phyloP scores from a whole-genome alignment of 257 asterid species.

The Paraleonurus japonicus region DNA sequence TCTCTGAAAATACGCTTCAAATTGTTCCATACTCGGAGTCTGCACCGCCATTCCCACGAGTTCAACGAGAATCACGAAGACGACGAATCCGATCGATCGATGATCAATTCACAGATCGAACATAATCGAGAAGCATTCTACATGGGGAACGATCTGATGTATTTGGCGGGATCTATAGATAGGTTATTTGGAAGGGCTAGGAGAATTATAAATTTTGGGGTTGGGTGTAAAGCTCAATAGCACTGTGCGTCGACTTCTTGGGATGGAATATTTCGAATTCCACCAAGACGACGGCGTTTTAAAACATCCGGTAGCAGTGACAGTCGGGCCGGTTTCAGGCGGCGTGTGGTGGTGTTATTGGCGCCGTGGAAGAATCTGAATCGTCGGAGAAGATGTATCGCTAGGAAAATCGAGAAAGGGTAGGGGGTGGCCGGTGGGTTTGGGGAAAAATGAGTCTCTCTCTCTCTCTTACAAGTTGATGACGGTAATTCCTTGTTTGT shows the following conservation, averaged over 20 bases:
- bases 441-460: slow-evolving; percentile 30
- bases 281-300: slow-evolving; percentile 22
- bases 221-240: slow-evolving; percentile 29
- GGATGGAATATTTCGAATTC: slow-evolving; percentile 20
- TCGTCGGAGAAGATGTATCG: slow-evolving; percentile 29
- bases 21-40: slow-evolving; percentile 60
- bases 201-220: slow-evolving; percentile 22
- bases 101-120: slow-evolving; percentile 41
- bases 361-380: slow-evolving; percentile 31
- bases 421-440: slow-evolving; percentile 18
- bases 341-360: slow-evolving; percentile 13
- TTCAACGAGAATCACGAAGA: slow-evolving; percentile 23
- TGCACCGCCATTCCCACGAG: slow-evolving; percentile 42
- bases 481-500: slow-evolving; percentile 29
- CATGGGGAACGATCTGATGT: slow-evolving; percentile 17
- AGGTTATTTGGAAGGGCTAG: slow-evolving; percentile 6
- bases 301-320: slow-evolving; percentile 14
- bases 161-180: slow-evolving; percentile 28
- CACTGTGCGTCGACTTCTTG: slow-evolving; percentile 33
- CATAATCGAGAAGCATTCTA: slow-evolving; percentile 31
- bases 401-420: slow-evolving; percentile 32
- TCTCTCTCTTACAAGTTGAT: slow-evolving; percentile 21
- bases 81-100: slow-evolving; percentile 34
- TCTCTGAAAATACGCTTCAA: slow-evolving; percentile 75
- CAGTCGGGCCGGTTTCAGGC: not conserved